Percentiles rank a stretch among this genome's conserved stretches.
Evolutionary conservation across 2,329 filamentous ascomycete species (phyloP).

Genomic region (Zalaria sp.): DNA sequence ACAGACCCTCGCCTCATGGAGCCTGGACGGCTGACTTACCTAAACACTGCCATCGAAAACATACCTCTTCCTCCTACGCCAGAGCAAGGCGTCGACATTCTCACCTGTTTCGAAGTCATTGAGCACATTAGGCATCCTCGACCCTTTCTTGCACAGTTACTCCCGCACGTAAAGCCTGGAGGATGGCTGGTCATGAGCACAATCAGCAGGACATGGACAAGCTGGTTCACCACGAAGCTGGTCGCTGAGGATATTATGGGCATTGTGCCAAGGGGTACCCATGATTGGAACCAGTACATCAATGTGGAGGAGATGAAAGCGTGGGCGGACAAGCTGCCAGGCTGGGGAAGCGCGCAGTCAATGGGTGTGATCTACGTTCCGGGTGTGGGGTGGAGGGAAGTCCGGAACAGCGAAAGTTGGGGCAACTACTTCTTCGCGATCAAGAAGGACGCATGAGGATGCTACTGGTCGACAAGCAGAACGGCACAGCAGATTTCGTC

Average conservation of each 20-base stretch:
- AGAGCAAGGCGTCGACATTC: slow-evolving; percentile 52
- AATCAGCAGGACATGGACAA: slow-evolving; percentile 77
- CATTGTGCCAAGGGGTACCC: slow-evolving; percentile 83
- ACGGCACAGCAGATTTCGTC: no score
- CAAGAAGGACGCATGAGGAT: slow-evolving; percentile 31
- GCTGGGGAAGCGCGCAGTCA: slow-evolving; percentile 49
- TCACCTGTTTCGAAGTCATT: slow-evolving; percentile 86
- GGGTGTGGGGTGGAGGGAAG: slow-evolving; percentile 76
- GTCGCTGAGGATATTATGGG: slow-evolving; percentile 77
- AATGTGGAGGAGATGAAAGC: slow-evolving; percentile 61
- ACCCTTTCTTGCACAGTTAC: slow-evolving; percentile 56
- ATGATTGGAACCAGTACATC: slow-evolving; percentile 94
- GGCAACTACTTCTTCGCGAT: slow-evolving; percentile 97
- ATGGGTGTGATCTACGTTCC: slow-evolving; percentile 86
- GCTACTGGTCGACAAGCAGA: no score
- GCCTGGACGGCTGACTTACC: slow-evolving; percentile 48
- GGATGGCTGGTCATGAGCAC: slow-evolving; percentile 90
- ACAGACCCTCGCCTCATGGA: slow-evolving; percentile 54
- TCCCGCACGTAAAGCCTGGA: slow-evolving; percentile 69
- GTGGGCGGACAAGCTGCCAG: slow-evolving; percentile 28
- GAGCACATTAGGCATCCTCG: slow-evolving; percentile 75
- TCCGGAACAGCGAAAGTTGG: slow-evolving; percentile 65
- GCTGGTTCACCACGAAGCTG: slow-evolving; percentile 85
- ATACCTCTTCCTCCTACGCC: slow-evolving; percentile 26
- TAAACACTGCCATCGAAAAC: slow-evolving; percentile 64